A percentile compares a stretch with the other conserved stretches of the same genome.
Evolutionary conservation across 140 eudicot genomes (phyloP).

Genomic region (Senecio squalidus): DNA sequence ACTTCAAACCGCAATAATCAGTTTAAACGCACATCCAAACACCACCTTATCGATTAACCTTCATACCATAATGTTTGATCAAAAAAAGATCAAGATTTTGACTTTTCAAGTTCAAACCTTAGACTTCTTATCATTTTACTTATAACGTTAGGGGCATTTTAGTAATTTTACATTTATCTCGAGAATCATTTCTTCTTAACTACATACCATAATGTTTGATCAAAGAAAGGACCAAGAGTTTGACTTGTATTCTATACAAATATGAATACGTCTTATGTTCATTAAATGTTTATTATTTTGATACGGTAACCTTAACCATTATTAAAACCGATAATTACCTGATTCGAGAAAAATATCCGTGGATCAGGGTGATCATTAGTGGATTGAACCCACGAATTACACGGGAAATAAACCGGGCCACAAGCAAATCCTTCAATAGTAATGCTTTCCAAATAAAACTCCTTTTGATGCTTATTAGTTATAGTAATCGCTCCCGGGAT

Average conservation of each 20-base stretch:
- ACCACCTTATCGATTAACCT: too few relatives aligned
- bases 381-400: conserved; percentile 96
- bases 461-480: conserved; percentile 72
- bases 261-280: too few relatives aligned
- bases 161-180: too few relatives aligned
- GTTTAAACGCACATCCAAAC: too few relatives aligned
- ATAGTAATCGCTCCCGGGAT: conserved; percentile 77
- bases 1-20: too few relatives aligned
- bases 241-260: too few relatives aligned
- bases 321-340: conserved; percentile 46
- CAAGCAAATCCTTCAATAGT: conserved; percentile 88
- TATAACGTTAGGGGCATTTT: too few relatives aligned
- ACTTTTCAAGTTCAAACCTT: conserved; percentile 9
- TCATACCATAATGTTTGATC: conserved; percentile 1
- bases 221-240: too few relatives aligned
- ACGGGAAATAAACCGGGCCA: conserved; percentile 89
- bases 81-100: conserved; percentile 4
- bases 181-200: too few relatives aligned
- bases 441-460: conserved; percentile 72
- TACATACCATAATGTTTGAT: too few relatives aligned
- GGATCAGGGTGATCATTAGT: conserved; percentile 61
- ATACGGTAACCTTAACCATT: too few relatives aligned
- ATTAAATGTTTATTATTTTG: too few relatives aligned
- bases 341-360: conserved; percentile 76
- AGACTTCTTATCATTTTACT: background rate